Base-by-base conservation (phyloP, 805 yeast species). In the Kodamaea neixiangensis region DNA sequence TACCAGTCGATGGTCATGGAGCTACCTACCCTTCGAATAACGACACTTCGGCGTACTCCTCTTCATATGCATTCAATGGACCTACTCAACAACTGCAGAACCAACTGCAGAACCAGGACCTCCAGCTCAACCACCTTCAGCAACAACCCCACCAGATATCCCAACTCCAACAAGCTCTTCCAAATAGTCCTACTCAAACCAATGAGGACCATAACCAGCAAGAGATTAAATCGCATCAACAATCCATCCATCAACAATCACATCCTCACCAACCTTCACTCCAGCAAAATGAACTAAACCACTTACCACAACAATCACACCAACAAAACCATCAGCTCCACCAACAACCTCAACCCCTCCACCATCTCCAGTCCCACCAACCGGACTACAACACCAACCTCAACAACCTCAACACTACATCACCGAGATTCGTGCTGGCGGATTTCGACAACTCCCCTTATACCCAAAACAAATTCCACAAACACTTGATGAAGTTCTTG, bases 401-500 rank as follows among this genome's bases (percentile, higher is more conserved):
- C 31, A 25, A 7, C 10, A 25, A 25, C 10, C 3, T 25, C 13
- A 25, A 25, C 31, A 7, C 31, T 5, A 3, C 31, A 5, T 25
- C 31, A 5, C 31, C 31, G n/a, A 17, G 56, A 10, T 55, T 47
- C 31, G 47, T 69, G 5, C 62, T 66, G 14, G 54, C 68, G 4
- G 66, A 67, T 41, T 67, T 64, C 44, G 82, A 79, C 46, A 71
- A 71, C 49, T 47, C 72, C 7, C 75, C 77, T 1, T 80, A 80
- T 60, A 58, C 82, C 1, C 62, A 72, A 14, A 61, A 68, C 60
- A 76, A 73, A 54, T 78, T 81, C 59, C 84, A 79, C 52, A 75
- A 73, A 54, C 80, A 80, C 53, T 62, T 81, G 22, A 66, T 79
- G 69, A 72, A 68, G 54, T 81, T 80, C 51, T 60, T 80, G 35